Evolutionary conservation across 2,329 filamentous ascomycete genomes (phyloP), one percentile per base, ranked within the genome.

Genomic region (Neofusicoccum laricinum): DNA sequence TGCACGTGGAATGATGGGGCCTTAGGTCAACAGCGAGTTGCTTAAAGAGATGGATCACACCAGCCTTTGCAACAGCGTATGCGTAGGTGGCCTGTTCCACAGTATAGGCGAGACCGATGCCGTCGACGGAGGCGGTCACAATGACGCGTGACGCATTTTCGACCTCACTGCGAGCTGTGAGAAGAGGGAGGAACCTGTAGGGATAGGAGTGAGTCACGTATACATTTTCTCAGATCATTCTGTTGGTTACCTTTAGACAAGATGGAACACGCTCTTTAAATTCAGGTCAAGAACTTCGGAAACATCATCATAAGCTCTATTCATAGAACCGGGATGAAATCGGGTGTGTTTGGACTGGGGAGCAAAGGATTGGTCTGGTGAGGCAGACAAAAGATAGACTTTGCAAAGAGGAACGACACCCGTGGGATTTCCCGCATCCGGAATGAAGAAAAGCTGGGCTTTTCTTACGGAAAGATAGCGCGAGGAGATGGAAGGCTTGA

Each of bases 31-130:
- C 68, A 5, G 77, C 77, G 7, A 79, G 69, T 30, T 78, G 75
- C n/a, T 76, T 67, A 7, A 72, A 70, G 14, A 79, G 66, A 45
- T 78, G 77, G 59, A 76, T 73, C 17, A 72, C 76, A 6, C 77
- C 77, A 2, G 77, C 77, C 64, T 79, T 79, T 7, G 76, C 77
- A 46, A 74, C 71, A 21, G 73, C 74, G 68, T 79, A 79, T 71
- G 76, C 76, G 57, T 77, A 76, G 2, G 76, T 77, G 19, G 75
- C 76, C 45, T 76, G 69, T 11, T 77, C 73, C 19, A 76, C 76
- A 2, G 76, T 70, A 59, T 76, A 73, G 0, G 73, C 70, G 3
- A 78, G 76, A n/a, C 71, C 75, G 3, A 71, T 69, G n/a, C 75
- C 77, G 2, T 74, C 75, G 7, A 68, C 72, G 2, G 75, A 77